Base-by-base conservation (phyloP, 257 asterid genomes). In the Solanum appendiculatum region DNA sequence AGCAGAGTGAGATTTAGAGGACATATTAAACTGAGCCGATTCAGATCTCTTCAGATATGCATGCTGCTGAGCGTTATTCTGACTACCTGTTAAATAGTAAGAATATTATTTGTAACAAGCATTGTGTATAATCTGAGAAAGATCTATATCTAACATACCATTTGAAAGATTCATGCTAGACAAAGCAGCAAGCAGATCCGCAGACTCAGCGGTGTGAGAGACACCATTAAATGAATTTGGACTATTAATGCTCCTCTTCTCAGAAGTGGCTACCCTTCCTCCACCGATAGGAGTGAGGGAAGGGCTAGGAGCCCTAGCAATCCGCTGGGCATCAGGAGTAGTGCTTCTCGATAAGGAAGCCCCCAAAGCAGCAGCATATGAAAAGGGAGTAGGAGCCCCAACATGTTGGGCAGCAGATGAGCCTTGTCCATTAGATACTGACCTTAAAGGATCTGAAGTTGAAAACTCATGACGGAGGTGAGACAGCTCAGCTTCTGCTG, bases 351-450 rank as follows among this genome's bases (percentile, higher is more conserved):
- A 97, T 89, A 97, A 89, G 75, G 98, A 93, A 83, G 96, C 93
- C 86, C 98, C 98, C 91, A 95, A 88, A 78, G 89, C 99, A 85
- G 99, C 98, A 86, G 99, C 99, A 91, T 96, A 96, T 72, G 99
- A 93, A 88, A 93, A 95, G 82, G 98, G 91, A 9, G 96, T 58
- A 70, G 96, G 90, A 66, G 90, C 80, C 54, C 89, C 95, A 36
- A 84, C 89, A 89, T 91, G 93, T 89, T 93, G 98, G 86, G 90
- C 83, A 89, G 84, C 92, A 86, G 98, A 90, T 64, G 93, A 87
- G 88, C 80, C 86, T 86, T 93, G 98, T 75, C 78, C 88, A 87
- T 83, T 90, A 74, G 92, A 84, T 89, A 92, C 42, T 21, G 97
- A 85, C 74, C 88, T 92, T 56, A 91, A 80, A 25, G 94, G 90